Conservation (phyloP, 2,329 filamentous ascomycete genomes). For the Neofusicoccum sp. region DNA sequence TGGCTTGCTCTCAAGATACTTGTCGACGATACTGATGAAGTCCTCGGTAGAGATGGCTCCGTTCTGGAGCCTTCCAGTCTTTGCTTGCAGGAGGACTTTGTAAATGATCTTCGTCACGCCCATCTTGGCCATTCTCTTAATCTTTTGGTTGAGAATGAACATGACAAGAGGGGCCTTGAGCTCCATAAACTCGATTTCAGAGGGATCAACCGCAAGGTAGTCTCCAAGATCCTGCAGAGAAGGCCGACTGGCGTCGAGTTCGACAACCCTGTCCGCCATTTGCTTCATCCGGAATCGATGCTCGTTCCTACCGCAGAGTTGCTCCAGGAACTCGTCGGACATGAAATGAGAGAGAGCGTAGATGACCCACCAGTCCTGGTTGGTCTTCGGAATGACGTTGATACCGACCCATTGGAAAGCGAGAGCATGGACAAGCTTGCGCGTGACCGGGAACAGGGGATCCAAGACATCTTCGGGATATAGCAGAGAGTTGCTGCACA, state of each 20-base stretch:
- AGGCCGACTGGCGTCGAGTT: constrained; percentile 77
- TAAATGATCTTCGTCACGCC: constrained; percentile 84
- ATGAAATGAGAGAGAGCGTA: constrained; percentile 92
- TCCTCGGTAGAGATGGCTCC: constrained; percentile 69
- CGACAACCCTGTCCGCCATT: constrained; percentile 76
- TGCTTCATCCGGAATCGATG: constrained; percentile 87
- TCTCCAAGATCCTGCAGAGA: constrained; percentile 79
- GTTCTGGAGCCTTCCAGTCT: constrained; percentile 72
- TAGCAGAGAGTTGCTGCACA: constrained; percentile 83
- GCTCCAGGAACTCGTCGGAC: constrained; percentile 88
- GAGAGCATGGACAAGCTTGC: constrained; percentile 76
- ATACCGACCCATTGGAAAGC: constrained; percentile 94
- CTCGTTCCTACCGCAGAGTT: constrained; percentile 90
- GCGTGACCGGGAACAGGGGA: constrained; percentile 75
- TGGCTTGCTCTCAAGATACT: constrained; percentile 68
- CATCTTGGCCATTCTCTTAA: constrained; percentile 74
- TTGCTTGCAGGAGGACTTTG: constrained; percentile 80
- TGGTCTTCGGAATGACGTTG: constrained; percentile 80
- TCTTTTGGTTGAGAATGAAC: constrained; percentile 79
- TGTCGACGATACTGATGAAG: constrained; percentile 83
- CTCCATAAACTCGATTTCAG: constrained; percentile 85
- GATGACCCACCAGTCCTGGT: constrained; percentile 82
- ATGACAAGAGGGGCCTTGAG: constrained; percentile 88
- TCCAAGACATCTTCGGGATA: constrained; percentile 85
- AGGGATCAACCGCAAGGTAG: constrained; percentile 73